Evolutionary conservation across 192 early-diverging fungal species (phyloP).

Genomic region (Obelidium mucronatum): DNA sequence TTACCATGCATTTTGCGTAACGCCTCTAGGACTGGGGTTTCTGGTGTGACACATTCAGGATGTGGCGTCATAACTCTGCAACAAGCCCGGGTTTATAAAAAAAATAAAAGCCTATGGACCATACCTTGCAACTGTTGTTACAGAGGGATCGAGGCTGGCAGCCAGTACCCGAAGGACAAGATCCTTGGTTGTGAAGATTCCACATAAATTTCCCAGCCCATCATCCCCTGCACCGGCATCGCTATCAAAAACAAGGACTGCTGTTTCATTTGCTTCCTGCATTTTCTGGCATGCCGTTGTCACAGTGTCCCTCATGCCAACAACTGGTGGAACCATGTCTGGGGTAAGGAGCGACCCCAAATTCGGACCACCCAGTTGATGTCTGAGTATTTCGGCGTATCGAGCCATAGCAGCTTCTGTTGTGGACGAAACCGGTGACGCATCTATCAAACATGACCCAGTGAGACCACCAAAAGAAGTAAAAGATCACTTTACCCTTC

Average conservation of each 20-base stretch:
- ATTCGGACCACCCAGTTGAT: constrained; percentile 85
- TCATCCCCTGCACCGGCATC: constrained; percentile 35
- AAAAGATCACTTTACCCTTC: too few relatives aligned
- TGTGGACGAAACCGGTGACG: background rate
- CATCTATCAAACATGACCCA: too few relatives aligned
- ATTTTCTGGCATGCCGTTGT: constrained; percentile 38
- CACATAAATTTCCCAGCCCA: constrained; percentile 71
- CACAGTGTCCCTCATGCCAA: constrained; percentile 48
- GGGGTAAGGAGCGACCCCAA: constrained; percentile 73
- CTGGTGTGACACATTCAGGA: constrained; percentile 56
- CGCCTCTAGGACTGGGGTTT: constrained; percentile 55
- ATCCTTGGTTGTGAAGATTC: constrained; percentile 89
- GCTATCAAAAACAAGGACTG: constrained; percentile 51
- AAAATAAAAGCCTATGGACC: background rate
- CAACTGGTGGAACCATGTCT: constrained; percentile 36
- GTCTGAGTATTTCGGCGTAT: constrained; percentile 39
- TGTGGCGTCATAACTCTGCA: constrained; percentile 56
- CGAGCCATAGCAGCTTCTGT: constrained; percentile 12
- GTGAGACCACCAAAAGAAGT: too few relatives aligned
- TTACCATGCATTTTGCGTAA: constrained; percentile 55
- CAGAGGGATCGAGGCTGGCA: constrained; percentile 81
- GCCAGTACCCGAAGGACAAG: constrained; percentile 58
- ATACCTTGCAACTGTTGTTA: constrained; percentile 64
- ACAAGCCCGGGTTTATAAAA: background rate
- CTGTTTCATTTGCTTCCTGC: constrained; percentile 45